Conservation (phyloP, 1,139 yeast species). For the Geotrichum histeridarum region DNA sequence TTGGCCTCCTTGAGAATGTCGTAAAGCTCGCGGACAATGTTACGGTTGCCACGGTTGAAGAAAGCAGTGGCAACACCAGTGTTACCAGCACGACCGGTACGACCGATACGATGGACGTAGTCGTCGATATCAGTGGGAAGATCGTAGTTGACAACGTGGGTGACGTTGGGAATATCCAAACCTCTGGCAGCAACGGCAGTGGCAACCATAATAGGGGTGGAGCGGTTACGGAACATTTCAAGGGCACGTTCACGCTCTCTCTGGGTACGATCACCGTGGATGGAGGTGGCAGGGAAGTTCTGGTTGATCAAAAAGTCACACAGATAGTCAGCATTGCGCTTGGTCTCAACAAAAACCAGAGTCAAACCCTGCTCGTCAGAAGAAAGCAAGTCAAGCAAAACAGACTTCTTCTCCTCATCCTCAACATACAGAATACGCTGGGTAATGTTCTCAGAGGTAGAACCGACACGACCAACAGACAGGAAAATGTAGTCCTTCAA, state of each 20-base stretch:
- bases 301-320: conserved; percentile 88
- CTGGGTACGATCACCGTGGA: conserved; percentile 98
- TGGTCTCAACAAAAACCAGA: conserved; percentile 93
- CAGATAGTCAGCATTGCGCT: conserved; percentile 95
- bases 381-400: conserved; percentile 80
- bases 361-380: conserved; percentile 77
- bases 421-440: conserved; percentile 91
- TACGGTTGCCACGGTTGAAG: conserved; percentile 92
- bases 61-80: conserved; percentile 97
- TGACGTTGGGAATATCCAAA: conserved; percentile 97
- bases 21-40: conserved; percentile 80
- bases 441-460: conserved; percentile 95
- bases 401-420: conserved; percentile 90
- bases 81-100: conserved; percentile 99
- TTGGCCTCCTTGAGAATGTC: conserved; percentile 91
- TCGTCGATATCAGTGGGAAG: conserved; percentile 96
- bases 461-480: conserved; percentile 97
- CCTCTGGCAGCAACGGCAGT: conserved; percentile 99
- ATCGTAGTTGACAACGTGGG: conserved; percentile 95
- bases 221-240: conserved; percentile 79
- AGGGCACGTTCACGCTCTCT: conserved; percentile 96
- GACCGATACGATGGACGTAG: conserved; percentile 98
- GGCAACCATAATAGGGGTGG: conserved; percentile 90
- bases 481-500: conserved; percentile 91
- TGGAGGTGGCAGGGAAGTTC: conserved; percentile 94